Evolutionary conservation across 2,329 filamentous ascomycete species (phyloP), one percentile per base, ranked within the genome.

Genomic region (Coniochaeta ligniaria): DNA sequence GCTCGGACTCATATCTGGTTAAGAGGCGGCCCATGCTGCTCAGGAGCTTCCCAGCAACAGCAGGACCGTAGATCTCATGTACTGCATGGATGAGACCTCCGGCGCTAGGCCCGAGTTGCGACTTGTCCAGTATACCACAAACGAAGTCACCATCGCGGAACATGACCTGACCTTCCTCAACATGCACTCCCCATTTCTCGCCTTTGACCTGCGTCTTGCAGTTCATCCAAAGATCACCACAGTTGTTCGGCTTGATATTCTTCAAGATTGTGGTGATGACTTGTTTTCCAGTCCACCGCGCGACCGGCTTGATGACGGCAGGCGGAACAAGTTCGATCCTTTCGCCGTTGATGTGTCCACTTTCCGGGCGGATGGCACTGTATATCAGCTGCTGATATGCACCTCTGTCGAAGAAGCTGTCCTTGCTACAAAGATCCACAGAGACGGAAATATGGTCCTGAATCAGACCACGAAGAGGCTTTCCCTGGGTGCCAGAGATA

Each of bases 371-470:
- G 58, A 99, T 76, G 61, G 91, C 94, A 62, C 85, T 89, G 73
- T 99, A 99, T 6, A 99, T 81, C n/a, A 99, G 80, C 71, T 98
- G 90, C 64, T 97, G 91, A 72, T 98, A 99, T 62, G 96, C 88
- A 38, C 90, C 89, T 60, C 89, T 84, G 63, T 88, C 89, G 70
- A 98, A 96, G 72, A 97, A 94, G 3, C 90, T 91, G 73, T 99
- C 95, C 69, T 91, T 88, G 73, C 88, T 96, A 61, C 93, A 96
- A 60, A 99, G 84, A 74, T 89, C 89, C 3, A 96, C 91, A 52
- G 91, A 92, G 72, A 99, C 94, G 2, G 94, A 97, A 62, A 99
- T 90, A 74, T 99, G 95, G 81, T 99, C 95, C 75, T 99, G 96
- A 75, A 99, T 99, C 58, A 99, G 78, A 84, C 95, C 95, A 80